Base-by-base conservation (phyloP, 2,329 filamentous ascomycete genomes). In the Ophiostoma pallidulum region DNA sequence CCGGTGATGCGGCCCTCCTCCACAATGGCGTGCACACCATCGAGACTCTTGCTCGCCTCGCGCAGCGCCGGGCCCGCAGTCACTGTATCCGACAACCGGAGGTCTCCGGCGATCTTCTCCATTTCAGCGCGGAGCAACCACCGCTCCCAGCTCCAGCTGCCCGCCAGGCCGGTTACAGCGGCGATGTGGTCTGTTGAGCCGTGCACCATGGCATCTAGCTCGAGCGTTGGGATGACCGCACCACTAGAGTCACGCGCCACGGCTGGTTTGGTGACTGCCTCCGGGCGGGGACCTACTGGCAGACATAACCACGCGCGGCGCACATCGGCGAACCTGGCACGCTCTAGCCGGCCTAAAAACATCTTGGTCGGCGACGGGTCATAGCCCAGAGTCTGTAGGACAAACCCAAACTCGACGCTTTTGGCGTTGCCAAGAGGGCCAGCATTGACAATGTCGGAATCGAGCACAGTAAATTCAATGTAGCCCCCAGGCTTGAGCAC, bases 401-500 rank as follows among this genome's bases (percentile, higher is more conserved):
- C 83, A 70, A 92, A 94, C 35, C 85, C 84, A 60, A 98, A 97
- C 65, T 97, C 90, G 47, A 94, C 87, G 41, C 84, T 85, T 63
- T 92, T 84, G 39, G 88, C 87, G 49, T 87, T 80, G 31, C 83
- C 87, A 18, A 82, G 73, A 0, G 85, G 81, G 0, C 90, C 90
- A 0, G 88, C 82, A 55, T 89, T 90, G 53, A 94, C 80, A 57
- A 98, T 81, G 59, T 94, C 89, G 1, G 89, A 85, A 64, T 98
- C 92, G 57, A 97, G 78, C 38, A 97, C 68, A 53, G 80, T 82
- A 68, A 92, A 98, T 61, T 98, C 92, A 50, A 98, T 71, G 64
- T 91, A 91, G 28, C 92, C 92, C 43, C 88, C 89, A 0, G 91
- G 90, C 69, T 95, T 95, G 56, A 96, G 80, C 50, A 94, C 84